Conservation (phyloP, 441 rosid genomes). For the Adansonia grandidieri region DNA sequence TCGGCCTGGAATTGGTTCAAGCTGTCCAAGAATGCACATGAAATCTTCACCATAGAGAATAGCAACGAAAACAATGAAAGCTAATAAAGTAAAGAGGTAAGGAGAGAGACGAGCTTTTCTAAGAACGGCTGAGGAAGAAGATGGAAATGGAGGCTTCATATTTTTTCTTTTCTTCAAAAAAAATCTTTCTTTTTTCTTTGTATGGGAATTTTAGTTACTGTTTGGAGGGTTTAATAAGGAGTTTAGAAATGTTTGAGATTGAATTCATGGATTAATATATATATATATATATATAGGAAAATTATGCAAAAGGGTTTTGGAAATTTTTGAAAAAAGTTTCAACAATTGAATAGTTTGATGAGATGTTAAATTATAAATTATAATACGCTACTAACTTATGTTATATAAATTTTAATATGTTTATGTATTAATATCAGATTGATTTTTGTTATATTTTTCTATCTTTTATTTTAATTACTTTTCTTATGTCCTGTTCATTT, state of each 20-base stretch:
- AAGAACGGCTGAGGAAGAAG: constrained; percentile 49
- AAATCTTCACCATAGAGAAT: constrained; percentile 72
- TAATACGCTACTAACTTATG: background rate
- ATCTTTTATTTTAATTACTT: too few relatives aligned
- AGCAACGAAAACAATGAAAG: constrained; percentile 63
- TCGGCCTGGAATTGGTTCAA: constrained; percentile 37
- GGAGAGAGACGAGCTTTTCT: constrained; percentile 72
- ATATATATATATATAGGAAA: background rate
- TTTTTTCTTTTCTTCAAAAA: background rate
- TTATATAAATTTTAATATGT: too few relatives aligned
- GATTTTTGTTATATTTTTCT: too few relatives aligned
- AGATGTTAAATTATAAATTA: background rate
- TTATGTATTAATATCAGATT: too few relatives aligned
- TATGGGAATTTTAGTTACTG: background rate
- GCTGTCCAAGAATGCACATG: constrained; percentile 50
- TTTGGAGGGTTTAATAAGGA: too few relatives aligned
- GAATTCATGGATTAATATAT: background rate
- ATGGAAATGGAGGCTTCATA: constrained; percentile 51
- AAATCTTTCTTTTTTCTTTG: too few relatives aligned
- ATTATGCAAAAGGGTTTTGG: background rate
- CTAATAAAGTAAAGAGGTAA: constrained; percentile 57
- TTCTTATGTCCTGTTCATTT: too few relatives aligned
- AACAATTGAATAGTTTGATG: background rate
- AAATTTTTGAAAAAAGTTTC: background rate
- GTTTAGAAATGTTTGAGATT: background rate